Percentiles rank a stretch among this genome's conserved stretches.
phyloP scores from a whole-genome alignment of 257 asterid species.

The Cinchona pubescens region DNA sequence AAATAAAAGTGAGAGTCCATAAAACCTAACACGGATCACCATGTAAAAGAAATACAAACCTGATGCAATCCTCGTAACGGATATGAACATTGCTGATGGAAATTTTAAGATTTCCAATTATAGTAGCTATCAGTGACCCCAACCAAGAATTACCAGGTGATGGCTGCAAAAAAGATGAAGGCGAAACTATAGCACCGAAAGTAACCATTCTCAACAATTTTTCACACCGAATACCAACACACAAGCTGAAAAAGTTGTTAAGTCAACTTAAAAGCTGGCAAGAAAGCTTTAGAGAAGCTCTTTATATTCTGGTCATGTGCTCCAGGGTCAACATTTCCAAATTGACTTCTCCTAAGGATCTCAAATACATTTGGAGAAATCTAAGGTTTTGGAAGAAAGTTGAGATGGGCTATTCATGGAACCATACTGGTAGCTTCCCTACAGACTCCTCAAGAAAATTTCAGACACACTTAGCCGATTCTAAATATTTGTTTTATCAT shows the following conservation, averaged over 20 bases:
- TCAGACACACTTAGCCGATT: background rate
- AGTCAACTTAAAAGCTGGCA: background rate
- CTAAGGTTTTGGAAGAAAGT: background rate
- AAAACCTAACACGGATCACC: background rate
- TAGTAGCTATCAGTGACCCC: conserved; percentile 86
- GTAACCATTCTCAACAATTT: conserved; percentile 15
- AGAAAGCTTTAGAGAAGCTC: background rate
- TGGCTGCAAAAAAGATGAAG: conserved; percentile 50
- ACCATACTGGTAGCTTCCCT: background rate
- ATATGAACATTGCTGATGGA: conserved; percentile 94
- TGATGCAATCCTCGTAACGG: conserved; percentile 87
- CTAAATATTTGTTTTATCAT: background rate
- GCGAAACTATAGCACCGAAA: conserved; percentile 19
- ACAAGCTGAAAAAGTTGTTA: background rate
- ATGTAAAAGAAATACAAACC: conserved; percentile 44
- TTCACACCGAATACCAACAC: background rate
- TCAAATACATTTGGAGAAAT: background rate
- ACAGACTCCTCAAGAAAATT: background rate
- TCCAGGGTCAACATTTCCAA: background rate
- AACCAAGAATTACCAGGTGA: conserved; percentile 95
- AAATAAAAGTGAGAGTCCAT: conserved; percentile 18
- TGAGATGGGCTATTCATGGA: background rate
- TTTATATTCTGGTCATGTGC: background rate
- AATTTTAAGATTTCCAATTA: conserved; percentile 94
- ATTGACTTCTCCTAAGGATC: background rate